These are phyloP conservation scores for Funneliformis geosporum DNA, from an alignment of 192 early-diverging fungal species.

Conservation along the genomic window DNA sequence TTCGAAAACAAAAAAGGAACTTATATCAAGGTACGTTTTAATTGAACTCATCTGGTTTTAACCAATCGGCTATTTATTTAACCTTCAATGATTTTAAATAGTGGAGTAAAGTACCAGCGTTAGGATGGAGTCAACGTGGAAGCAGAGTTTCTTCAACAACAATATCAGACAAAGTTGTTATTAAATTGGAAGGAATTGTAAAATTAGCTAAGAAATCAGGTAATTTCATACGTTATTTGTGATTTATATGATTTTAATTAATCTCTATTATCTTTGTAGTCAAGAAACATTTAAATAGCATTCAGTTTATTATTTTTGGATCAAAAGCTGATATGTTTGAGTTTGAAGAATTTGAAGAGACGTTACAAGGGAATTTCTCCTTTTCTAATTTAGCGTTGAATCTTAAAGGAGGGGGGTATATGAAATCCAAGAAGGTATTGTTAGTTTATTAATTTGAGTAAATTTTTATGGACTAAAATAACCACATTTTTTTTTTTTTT, in stretches of 20 bases:
- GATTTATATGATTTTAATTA: not conserved
- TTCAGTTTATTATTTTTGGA: slow-evolving; percentile 13
- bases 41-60: not conserved
- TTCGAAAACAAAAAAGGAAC: slow-evolving; percentile 9
- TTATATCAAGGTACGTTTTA: not conserved
- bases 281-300: not conserved
- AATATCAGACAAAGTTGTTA: not conserved
- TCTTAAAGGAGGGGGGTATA: not conserved
- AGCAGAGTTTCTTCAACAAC: not conserved
- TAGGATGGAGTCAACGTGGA: not conserved
- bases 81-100: not conserved
- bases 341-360: not conserved
- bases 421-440: not conserved
- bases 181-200: slow-evolving; percentile 15
- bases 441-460: not conserved
- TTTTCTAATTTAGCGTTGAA: not conserved
- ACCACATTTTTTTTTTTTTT: not conserved
- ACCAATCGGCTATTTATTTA: not conserved
- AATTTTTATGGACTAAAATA: no score
- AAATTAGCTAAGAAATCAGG: not conserved
- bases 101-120: not conserved
- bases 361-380: not conserved
- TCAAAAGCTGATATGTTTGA: slow-evolving; percentile 10
- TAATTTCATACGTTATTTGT: not conserved
- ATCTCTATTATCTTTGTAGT: not conserved